These are phyloP conservation scores for Xylaria sp. DNA, from an alignment of 2,329 filamentous ascomycete genomes.

Conservation along the genomic window DNA sequence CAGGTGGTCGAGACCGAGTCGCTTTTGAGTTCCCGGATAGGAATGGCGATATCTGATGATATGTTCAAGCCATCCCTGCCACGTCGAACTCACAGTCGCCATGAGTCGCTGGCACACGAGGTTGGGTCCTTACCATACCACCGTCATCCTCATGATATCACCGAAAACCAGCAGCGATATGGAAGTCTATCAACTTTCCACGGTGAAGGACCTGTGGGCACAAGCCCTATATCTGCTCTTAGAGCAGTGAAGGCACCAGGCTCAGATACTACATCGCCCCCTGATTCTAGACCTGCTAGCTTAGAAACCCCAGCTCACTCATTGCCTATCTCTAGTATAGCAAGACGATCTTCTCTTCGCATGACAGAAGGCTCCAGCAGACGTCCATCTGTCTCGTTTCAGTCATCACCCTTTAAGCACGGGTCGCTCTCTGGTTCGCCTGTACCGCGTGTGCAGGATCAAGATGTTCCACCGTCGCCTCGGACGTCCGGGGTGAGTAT, in stretches of 20 bases:
- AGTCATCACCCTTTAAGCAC: slow-evolving; percentile 84
- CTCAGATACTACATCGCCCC: slow-evolving; percentile 70
- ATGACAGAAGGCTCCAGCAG: slow-evolving; percentile 67
- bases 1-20: slow-evolving; percentile 91
- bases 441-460: slow-evolving; percentile 59
- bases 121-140: slow-evolving; percentile 80
- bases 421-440: slow-evolving; percentile 94
- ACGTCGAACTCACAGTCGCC: slow-evolving; percentile 58
- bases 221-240: slow-evolving; percentile 86
- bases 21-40: slow-evolving; percentile 86
- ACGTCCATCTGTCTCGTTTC: slow-evolving; percentile 87
- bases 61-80: slow-evolving; percentile 84
- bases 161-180: slow-evolving; percentile 81
- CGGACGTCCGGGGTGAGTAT: slow-evolving; percentile 60
- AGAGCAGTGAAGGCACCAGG: slow-evolving; percentile 72
- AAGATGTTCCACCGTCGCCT: slow-evolving; percentile 65
- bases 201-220: slow-evolving; percentile 78
- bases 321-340: slow-evolving; percentile 59
- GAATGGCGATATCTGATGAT: slow-evolving; percentile 86
- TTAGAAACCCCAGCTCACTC: slow-evolving; percentile 61
- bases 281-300: slow-evolving; percentile 61
- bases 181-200: slow-evolving; percentile 92
- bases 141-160: slow-evolving; percentile 57
- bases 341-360: slow-evolving; percentile 53
- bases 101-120: slow-evolving; percentile 57